A percentile compares a stretch with the other conserved stretches of the same genome.
phyloP scores from a whole-genome alignment of 371 early-diverging fungal species.

The Quaeritorhiza haematococci region DNA sequence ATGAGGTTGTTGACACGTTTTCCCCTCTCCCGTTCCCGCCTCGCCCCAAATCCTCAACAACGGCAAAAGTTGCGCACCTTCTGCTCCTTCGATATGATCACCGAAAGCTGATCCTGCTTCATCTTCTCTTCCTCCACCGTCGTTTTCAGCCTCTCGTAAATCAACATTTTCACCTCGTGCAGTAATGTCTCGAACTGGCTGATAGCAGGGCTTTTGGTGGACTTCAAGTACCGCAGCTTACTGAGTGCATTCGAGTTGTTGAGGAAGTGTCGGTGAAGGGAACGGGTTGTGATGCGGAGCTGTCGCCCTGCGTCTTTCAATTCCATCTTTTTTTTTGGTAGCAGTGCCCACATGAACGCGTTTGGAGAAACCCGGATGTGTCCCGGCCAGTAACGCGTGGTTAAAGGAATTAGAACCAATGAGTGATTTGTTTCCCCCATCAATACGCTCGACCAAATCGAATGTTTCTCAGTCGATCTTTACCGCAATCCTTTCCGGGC shows the following conservation, averaged over 20 bases:
- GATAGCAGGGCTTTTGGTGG: slow-evolving; percentile 18
- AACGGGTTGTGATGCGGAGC: slow-evolving; percentile 29
- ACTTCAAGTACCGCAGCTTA: slow-evolving; percentile 37
- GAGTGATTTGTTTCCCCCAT: too few relatives aligned
- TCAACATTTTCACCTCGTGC: slow-evolving; percentile 36
- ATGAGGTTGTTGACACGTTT: not conserved
- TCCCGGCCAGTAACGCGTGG: not conserved
- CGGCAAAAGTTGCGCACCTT: slow-evolving; percentile 24
- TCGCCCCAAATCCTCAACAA: slow-evolving; percentile 1
- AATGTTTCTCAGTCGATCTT: too few relatives aligned
- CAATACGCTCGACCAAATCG: too few relatives aligned
- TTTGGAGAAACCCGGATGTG: not conserved
- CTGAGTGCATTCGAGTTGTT: slow-evolving; percentile 27
- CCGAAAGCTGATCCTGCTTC: slow-evolving; percentile 36
- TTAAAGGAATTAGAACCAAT: not conserved
- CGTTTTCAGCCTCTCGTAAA: slow-evolving; percentile 40
- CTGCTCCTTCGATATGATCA: slow-evolving; percentile 47
- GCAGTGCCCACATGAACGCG: not conserved
- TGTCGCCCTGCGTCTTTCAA: slow-evolving; percentile 23
- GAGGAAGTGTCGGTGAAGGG: slow-evolving; percentile 33
- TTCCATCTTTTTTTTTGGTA: too few relatives aligned
- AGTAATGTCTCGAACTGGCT: slow-evolving; percentile 32
- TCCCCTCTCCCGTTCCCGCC: not conserved
- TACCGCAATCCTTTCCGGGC: slow-evolving; percentile 1
- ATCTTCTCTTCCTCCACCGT: slow-evolving; percentile 47